Evolutionary conservation across 2,329 filamentous ascomycete species (phyloP).

Genomic region (Claviceps paspali): DNA sequence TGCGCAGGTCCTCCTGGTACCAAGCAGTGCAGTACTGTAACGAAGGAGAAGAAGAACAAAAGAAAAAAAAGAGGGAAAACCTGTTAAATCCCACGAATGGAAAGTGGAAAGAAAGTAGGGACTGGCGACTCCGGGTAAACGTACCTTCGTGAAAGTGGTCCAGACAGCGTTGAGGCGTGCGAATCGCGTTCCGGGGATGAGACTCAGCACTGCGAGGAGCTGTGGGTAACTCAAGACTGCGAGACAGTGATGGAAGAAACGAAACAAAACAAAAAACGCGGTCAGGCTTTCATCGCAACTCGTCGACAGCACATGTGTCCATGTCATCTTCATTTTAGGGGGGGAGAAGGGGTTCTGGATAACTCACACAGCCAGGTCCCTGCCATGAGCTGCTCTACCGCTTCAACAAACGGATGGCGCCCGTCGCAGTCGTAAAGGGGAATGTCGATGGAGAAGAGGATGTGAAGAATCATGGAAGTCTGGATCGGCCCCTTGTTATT

Average conservation of each 20-base stretch:
- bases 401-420: slow-evolving; percentile 1
- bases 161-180: not conserved
- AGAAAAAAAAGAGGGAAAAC: no score
- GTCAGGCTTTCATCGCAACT: no score
- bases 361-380: slow-evolving; percentile 2
- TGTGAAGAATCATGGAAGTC: slow-evolving; percentile 3
- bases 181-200: not conserved
- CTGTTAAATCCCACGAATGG: no score
- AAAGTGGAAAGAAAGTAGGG: no score
- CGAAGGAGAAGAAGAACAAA: no score
- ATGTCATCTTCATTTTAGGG: no score
- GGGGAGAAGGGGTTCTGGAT: no score
- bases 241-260: no score
- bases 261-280: no score
- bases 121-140: no score
- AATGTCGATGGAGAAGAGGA: not conserved
- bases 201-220: not conserved
- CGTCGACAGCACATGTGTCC: no score
- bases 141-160: not conserved
- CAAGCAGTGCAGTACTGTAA: not conserved
- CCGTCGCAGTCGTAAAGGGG: not conserved
- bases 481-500: no score
- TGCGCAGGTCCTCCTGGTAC: not conserved
- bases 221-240: not conserved
- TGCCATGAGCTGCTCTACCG: slow-evolving; percentile 1